phyloP scores from a whole-genome alignment of 208 protist genomes.

The Crithidia bombi region DNA sequence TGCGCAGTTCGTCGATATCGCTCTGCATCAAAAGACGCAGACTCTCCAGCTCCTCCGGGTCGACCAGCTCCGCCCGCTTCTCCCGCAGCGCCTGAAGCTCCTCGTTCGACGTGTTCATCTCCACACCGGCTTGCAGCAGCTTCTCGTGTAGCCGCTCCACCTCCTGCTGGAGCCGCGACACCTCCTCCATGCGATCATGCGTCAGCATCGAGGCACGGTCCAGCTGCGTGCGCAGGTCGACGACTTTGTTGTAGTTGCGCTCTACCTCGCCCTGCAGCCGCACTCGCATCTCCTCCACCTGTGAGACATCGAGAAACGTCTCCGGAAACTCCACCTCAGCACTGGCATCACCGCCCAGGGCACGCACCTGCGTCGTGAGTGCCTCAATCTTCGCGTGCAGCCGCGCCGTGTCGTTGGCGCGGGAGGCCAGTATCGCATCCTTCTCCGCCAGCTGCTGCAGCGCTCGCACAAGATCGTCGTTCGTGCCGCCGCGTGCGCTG shows the following conservation, averaged over 20 bases:
- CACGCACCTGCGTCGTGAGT: conserved; percentile 63
- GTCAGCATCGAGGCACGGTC: conserved; percentile 65
- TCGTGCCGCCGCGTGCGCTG: conserved; percentile 68
- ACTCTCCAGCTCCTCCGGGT: conserved; percentile 69
- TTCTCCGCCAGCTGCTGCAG: conserved; percentile 81
- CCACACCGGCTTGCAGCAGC: conserved; percentile 45
- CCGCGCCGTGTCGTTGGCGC: conserved; percentile 81
- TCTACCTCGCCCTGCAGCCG: conserved; percentile 64
- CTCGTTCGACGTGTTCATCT: conserved; percentile 49
- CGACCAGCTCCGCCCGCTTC: conserved; percentile 58
- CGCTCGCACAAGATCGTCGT: conserved; percentile 75
- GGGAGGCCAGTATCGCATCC: conserved; percentile 76
- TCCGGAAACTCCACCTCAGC: conserved; percentile 55
- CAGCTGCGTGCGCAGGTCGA: conserved; percentile 75
- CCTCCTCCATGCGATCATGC: conserved; percentile 63
- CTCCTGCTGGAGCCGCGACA: conserved; percentile 45
- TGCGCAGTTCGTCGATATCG: conserved; percentile 70
- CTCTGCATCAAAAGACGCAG: conserved; percentile 80
- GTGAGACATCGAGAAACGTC: conserved; percentile 80
- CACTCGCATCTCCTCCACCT: conserved; percentile 83
- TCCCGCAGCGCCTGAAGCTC: conserved; percentile 43
- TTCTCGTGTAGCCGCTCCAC: conserved; percentile 46
- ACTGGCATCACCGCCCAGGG: conserved; percentile 44
- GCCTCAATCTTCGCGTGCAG: conserved; percentile 76
- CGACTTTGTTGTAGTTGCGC: conserved; percentile 63